Evolutionary conservation across 2,329 filamentous ascomycete genomes (phyloP).

Genomic region (Calonectria ilicicola): DNA sequence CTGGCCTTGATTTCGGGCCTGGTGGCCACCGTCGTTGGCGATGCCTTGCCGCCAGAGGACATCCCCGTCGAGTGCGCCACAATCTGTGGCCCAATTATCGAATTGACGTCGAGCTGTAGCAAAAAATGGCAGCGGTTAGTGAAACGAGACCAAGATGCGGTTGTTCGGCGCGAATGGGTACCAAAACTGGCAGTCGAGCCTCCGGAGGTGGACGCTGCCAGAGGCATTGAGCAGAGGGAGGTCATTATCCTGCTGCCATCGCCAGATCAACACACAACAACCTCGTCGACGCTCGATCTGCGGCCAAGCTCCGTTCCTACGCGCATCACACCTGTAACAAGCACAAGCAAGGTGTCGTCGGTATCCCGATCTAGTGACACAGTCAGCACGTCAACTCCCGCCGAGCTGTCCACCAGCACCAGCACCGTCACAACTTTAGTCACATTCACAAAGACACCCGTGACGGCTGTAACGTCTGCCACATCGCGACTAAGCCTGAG

Average conservation of each 20-base stretch:
- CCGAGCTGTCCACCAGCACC: conserved; percentile 5
- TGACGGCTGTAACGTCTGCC: not conserved
- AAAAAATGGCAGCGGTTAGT: conserved; percentile 41
- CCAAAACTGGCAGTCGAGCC: conserved; percentile 37
- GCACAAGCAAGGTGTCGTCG: not conserved
- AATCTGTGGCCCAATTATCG: conserved; percentile 58
- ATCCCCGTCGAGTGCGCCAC: conserved; percentile 54
- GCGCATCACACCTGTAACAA: conserved; percentile 19
- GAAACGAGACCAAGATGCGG: conserved; percentile 37
- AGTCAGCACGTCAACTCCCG: not conserved
- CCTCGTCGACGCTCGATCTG: conserved; percentile 18
- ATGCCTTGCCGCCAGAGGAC: conserved; percentile 49
- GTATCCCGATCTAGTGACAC: not conserved
- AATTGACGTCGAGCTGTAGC: conserved; percentile 53
- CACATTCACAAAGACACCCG: conserved; percentile 8
- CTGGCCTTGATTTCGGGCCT: conserved; percentile 46
- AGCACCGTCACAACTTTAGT: conserved; percentile 14
- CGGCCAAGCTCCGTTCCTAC: conserved; percentile 21
- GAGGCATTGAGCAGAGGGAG: conserved; percentile 32
- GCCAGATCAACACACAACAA: conserved; percentile 32
- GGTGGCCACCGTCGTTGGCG: conserved; percentile 42
- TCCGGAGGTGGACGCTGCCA: conserved; percentile 11
- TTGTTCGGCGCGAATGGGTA: conserved; percentile 28
- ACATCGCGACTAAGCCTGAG: not conserved
- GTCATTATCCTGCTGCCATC: conserved; percentile 47